Evolutionary conservation across 306 rosid species (phyloP), one percentile per base, ranked within the genome.

Genomic region (Corylus heterophylla): DNA sequence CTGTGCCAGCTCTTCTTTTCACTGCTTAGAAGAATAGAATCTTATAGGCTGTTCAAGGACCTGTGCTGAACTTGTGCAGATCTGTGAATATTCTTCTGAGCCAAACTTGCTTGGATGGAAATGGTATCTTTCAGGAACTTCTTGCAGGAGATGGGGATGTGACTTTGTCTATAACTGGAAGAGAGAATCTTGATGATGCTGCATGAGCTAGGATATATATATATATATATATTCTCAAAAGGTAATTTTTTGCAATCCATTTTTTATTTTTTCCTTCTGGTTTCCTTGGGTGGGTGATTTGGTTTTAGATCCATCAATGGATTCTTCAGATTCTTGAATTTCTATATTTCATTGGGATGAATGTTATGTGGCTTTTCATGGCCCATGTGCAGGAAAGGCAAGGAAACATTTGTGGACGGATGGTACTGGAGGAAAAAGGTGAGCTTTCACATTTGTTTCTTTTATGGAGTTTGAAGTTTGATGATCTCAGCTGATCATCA

Each of bases 71-170:
- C 44, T 48, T 22, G 73, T 18, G 66, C 70, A 83, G 91, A 92
- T 89, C 90, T 77, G 81, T 81, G 89, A 86, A 71, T 85, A 79
- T 91, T 85, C 86, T 54, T 80, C 70, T 77, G 78, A 52, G 68
- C 77, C 73, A 80, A 69, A 58, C 52, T 71, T 61, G 71, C 75
- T 71, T 16, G 56, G 86, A 81, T 79, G 59, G 25, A 71, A 76
- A 78, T 81, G 74, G 88, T 74, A 68, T 77, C 81, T 83, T 77
- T 81, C 83, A 66, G 58, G 39, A 16, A 77, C 67, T 84, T 81
- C 82, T 66, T 83, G 67, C 55, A 85, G 49, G 58, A 75, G 74
- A 49, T 74, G 81, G 39, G 74, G 76, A 74, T 66, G 64, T 11
- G 73, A 31, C 76, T 70, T 63, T 73, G 72, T 76, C 77, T 63